Percentiles rank a stretch among this genome's conserved stretches.
Evolutionary conservation across 2,329 filamentous ascomycete species (phyloP).

Genomic region (Trichoderma gracile): DNA sequence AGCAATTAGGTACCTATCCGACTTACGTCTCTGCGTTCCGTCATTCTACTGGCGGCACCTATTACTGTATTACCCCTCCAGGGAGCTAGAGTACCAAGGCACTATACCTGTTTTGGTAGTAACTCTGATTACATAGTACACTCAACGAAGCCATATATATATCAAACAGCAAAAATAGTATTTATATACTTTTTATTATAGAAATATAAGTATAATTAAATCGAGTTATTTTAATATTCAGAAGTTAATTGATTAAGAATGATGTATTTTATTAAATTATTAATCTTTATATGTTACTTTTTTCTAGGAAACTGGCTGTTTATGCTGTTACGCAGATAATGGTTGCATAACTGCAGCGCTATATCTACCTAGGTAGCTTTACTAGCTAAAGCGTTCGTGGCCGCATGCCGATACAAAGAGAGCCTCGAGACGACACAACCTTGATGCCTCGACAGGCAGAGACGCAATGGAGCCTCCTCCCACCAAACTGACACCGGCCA

Average conservation of each 20-base stretch:
- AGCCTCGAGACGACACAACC: slow-evolving; percentile 7
- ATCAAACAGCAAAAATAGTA: not conserved
- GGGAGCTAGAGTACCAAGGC: not conserved
- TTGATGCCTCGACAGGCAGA: not conserved
- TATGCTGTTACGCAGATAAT: not conserved
- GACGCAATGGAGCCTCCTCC: slow-evolving; percentile 16
- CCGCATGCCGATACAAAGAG: not conserved
- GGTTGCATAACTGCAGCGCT: not conserved
- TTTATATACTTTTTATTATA: not conserved
- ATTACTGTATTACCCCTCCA: too few species aligned
- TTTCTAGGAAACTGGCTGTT: too few species aligned
- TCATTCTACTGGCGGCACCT: slow-evolving; percentile 17
- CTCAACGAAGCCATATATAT: too few species aligned
- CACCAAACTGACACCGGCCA: slow-evolving; percentile 11
- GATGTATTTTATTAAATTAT: too few species aligned
- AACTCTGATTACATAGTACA: too few species aligned
- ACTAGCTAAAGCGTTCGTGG: not conserved
- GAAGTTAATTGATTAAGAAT: too few species aligned
- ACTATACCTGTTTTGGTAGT: not conserved
- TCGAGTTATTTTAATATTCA: too few species aligned
- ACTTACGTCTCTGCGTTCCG: slow-evolving; percentile 20
- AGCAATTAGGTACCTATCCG: slow-evolving; percentile 23
- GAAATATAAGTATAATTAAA: too few species aligned
- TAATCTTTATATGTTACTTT: too few species aligned
- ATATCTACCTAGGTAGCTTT: too few species aligned